Evolutionary conservation across 2,329 filamentous ascomycete genomes (phyloP).

Genomic region (Leptographium radiaticola): DNA sequence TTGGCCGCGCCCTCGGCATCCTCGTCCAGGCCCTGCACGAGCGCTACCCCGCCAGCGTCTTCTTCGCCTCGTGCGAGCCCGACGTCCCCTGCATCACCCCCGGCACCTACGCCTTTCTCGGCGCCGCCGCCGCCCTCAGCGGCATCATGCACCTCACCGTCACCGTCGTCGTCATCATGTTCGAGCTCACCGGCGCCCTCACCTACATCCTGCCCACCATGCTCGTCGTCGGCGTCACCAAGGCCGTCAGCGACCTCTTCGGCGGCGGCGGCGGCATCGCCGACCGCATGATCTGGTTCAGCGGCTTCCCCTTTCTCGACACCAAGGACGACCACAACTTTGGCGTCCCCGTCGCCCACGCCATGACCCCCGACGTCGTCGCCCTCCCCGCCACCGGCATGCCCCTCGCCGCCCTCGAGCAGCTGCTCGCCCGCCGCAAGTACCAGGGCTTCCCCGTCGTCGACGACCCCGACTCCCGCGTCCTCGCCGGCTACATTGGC

Average conservation of each 20-base stretch:
- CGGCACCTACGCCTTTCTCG: constrained; percentile 91
- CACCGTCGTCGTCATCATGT: constrained; percentile 98
- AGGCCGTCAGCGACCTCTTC: constrained; percentile 79
- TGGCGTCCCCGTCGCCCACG: constrained; percentile 80
- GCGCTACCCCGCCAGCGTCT: constrained; percentile 64
- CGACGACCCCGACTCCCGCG: constrained; percentile 55
- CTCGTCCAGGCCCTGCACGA: constrained; percentile 84
- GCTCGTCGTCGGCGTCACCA: constrained; percentile 96
- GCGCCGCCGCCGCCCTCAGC: constrained; percentile 78
- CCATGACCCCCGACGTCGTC: constrained; percentile 70
- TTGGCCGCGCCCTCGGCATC: constrained; percentile 88
- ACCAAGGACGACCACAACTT: constrained; percentile 97
- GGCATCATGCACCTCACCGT: constrained; percentile 98
- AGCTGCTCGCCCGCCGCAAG: constrained; percentile 60
- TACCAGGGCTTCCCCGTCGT: constrained; percentile 93
- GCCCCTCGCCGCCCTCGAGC: constrained; percentile 63
- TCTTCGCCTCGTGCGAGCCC: constrained; percentile 80
- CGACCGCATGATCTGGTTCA: constrained; percentile 98
- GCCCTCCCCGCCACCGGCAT: constrained; percentile 63
- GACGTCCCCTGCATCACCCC: constrained; percentile 95
- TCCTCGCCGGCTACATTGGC: constrained; percentile 81
- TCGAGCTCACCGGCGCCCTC: constrained; percentile 90
- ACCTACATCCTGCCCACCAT: constrained; percentile 97
- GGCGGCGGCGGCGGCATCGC: constrained; percentile 95
- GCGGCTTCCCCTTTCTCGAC: constrained; percentile 90